Conservation (phyloP, 331 rosid genomes). For the Erythrophleum ivorense region DNA sequence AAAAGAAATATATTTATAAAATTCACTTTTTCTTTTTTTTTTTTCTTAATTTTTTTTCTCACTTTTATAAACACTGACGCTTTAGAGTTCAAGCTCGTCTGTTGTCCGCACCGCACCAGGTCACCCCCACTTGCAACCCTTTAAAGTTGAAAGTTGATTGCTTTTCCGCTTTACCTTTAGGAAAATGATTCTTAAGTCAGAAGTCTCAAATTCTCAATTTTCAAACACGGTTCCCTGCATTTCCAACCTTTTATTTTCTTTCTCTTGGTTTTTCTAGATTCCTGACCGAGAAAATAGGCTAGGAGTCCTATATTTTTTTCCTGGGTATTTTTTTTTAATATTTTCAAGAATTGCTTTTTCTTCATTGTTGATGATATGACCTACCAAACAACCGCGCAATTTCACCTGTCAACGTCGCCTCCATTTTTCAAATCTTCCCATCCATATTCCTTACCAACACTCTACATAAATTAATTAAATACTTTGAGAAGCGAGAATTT, state of each 20-base stretch:
- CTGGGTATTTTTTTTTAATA: background rate
- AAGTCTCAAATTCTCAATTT: background rate
- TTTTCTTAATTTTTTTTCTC: background rate
- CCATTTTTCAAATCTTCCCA: background rate
- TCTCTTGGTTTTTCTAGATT: background rate
- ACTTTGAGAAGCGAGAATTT: slow-evolving; percentile 22
- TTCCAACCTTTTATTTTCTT: background rate
- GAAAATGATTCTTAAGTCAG: background rate
- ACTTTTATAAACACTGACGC: no score
- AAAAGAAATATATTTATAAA: no score
- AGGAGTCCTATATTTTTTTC: background rate
- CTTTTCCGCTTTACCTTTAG: background rate
- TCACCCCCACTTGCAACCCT: background rate
- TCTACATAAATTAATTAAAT: background rate
- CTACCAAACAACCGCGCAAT: slow-evolving; percentile 20
- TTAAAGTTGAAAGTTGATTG: background rate
- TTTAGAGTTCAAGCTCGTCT: background rate
- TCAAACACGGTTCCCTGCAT: background rate
- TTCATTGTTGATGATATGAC: slow-evolving; percentile 15
- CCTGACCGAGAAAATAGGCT: background rate
- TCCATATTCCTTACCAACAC: slow-evolving; percentile 14
- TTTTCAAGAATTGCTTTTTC: background rate
- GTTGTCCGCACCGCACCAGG: slow-evolving; percentile 1
- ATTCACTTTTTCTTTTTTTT: background rate
- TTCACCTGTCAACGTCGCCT: slow-evolving; percentile 25